Percentiles rank a stretch among this genome's conserved stretches.
These are phyloP conservation scores for Violaceomyces palustris DNA, from an alignment of 1,284 basidiomycete genomes.

Conservation along the genomic window DNA sequence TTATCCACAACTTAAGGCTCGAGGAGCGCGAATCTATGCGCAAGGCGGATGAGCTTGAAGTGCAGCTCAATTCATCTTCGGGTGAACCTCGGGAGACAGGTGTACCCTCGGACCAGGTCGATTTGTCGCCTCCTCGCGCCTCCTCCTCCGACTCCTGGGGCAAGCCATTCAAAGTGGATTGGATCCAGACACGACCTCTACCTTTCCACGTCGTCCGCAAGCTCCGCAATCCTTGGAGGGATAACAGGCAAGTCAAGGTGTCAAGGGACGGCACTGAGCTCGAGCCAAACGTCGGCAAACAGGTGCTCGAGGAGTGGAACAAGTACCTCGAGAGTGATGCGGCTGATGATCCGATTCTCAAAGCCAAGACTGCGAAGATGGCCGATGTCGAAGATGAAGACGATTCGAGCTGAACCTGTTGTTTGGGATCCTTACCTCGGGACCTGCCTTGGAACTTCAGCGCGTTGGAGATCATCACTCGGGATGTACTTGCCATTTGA, in stretches of 20 bases:
- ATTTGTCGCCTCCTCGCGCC: slow-evolving; percentile 10
- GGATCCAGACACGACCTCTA: slow-evolving; percentile 71
- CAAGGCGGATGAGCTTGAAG: slow-evolving; percentile 32
- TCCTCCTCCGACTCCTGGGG: slow-evolving; percentile 30
- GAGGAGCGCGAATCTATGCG: slow-evolving; percentile 33
- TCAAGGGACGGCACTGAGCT: slow-evolving; percentile 88
- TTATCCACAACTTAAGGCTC: slow-evolving; percentile 46
- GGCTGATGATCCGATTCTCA: too few species aligned
- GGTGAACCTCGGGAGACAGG: slow-evolving; percentile 24
- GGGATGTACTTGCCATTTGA: too few species aligned
- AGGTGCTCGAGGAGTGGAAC: slow-evolving; percentile 73
- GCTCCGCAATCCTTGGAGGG: slow-evolving; percentile 86
- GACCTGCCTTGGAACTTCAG: too few species aligned
- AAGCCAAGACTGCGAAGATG: too few species aligned
- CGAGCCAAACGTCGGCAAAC: slow-evolving; percentile 72
- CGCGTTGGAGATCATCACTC: too few species aligned
- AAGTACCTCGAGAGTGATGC: too few species aligned
- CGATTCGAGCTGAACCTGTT: too few species aligned
- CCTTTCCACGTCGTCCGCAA: slow-evolving; percentile 73
- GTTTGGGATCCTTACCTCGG: too few species aligned
- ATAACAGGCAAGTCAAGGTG: slow-evolving; percentile 76
- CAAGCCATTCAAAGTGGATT: slow-evolving; percentile 72
- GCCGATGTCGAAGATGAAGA: too few species aligned
- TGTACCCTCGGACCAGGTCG: slow-evolving; percentile 3
- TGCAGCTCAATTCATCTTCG: slow-evolving; percentile 21